phyloP scores from a whole-genome alignment of 2,329 filamentous ascomycete species.

The Mollisia scopiformis region DNA sequence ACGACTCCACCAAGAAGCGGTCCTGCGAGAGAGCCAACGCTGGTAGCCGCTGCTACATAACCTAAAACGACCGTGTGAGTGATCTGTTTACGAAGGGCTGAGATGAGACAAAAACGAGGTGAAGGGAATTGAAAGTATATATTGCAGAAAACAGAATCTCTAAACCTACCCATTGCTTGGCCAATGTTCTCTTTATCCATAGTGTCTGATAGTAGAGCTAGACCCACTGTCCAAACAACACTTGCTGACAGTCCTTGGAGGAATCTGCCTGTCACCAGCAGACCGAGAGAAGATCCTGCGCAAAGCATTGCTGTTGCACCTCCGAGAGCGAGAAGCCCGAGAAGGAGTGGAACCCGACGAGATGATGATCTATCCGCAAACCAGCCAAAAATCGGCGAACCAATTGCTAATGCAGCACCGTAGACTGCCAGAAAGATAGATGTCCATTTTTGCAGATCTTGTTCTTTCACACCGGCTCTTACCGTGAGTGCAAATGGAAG shows the following conservation, averaged over 20 bases:
- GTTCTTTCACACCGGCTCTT: conserved; percentile 53
- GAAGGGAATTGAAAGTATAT: not conserved
- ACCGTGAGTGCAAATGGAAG: conserved; percentile 67
- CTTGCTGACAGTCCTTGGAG: conserved; percentile 71
- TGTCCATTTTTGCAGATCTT: conserved; percentile 67
- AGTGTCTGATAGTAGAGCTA: conserved; percentile 72
- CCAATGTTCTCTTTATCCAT: conserved; percentile 47
- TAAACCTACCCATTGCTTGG: conserved; percentile 26
- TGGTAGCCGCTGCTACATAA: conserved; percentile 47
- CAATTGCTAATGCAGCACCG: conserved; percentile 65
- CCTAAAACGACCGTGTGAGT: not conserved
- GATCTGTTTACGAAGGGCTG: too few relatives aligned
- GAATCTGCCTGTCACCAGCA: conserved; percentile 65
- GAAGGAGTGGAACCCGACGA: conserved; percentile 62
- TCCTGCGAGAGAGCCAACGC: conserved; percentile 62
- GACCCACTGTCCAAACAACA: conserved; percentile 74
- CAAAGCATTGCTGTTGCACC: conserved; percentile 69
- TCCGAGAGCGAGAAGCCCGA: conserved; percentile 51
- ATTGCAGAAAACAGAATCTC: too few relatives aligned
- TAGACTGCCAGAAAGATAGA: conserved; percentile 75
- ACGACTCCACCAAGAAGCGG: conserved; percentile 72
- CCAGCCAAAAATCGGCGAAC: conserved; percentile 49
- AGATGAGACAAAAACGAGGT: too few relatives aligned
- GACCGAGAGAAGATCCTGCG: conserved; percentile 60
- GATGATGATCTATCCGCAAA: conserved; percentile 65